Base-by-base conservation (phyloP, 2,329 filamentous ascomycete genomes). In the Aspergillus phoenicis region DNA sequence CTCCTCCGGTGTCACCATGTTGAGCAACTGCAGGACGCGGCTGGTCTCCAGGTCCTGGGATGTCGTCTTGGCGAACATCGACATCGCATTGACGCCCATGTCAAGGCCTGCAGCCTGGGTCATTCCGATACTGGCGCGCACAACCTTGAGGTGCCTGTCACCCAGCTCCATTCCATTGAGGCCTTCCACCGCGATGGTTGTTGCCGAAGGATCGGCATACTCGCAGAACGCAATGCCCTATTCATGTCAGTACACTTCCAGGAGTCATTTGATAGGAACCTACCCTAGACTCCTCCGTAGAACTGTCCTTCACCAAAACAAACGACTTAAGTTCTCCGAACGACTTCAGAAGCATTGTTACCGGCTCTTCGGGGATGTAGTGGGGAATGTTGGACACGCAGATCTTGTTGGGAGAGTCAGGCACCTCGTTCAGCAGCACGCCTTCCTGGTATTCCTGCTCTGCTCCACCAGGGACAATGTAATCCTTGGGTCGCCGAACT, bases 1-100 rank as follows among this genome's bases (percentile, higher is more conserved):
- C 78, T 99, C 95, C 70, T 99, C 95, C 0, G 93, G 85, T 0
- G 95, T 99, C 38, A 99, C 94, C 95, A 99, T 99, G 81, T 99
- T 99, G 72, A 99, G 86, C 63, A 99, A 82, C 78, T 97, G 94
- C 62, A 99, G 77, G 15, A 99, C 94, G 59, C 91, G 87, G 66
- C 91, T 91, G 62, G 89, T 87, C 68, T 96, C 93, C 36, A 90
- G 82, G 62, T 93, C 90, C 59, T 85, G 85, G 39, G 91, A 90
- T 3, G 89, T 91, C 20, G 95, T 96, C 60, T 94, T 93, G 39
- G 95, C 95, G 70, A 99, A 90, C 86, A 97, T 93, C 54, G 93
- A 96, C 88, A 99, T 98, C 64, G 95, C 95, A 69, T 95, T 96
- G 64, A 99, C 94, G 58, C 94, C 92, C 84, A 97, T 96, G 72